Evolutionary conservation across 306 rosid species (phyloP).

Genomic region (Spatholobus suberectus): DNA sequence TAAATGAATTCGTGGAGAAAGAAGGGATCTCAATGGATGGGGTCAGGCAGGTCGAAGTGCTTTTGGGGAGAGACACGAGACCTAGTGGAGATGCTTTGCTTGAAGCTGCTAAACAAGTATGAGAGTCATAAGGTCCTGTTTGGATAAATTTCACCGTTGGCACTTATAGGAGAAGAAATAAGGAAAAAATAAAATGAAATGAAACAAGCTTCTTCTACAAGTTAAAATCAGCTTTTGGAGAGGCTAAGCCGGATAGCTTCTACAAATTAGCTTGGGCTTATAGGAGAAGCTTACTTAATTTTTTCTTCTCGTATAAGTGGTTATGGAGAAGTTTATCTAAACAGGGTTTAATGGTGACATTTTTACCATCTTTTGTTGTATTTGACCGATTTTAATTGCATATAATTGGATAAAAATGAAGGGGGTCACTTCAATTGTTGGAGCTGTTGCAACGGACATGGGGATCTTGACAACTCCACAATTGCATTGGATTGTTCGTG

Average conservation of each 20-base stretch:
- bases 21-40: constrained; percentile 64
- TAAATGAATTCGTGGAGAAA: constrained; percentile 66
- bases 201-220: too few relatives aligned
- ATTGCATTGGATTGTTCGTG: constrained; percentile 94
- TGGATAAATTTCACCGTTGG: too few relatives aligned
- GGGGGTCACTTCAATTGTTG: constrained; percentile 80
- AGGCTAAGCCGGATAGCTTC: too few relatives aligned
- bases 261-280: too few relatives aligned
- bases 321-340: too few relatives aligned
- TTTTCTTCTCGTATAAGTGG: too few relatives aligned
- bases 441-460: constrained; percentile 71
- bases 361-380: not conserved
- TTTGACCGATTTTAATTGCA: not conserved
- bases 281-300: too few relatives aligned
- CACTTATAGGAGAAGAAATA: too few relatives aligned
- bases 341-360: too few relatives aligned
- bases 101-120: constrained; percentile 83
- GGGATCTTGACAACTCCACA: constrained; percentile 91
- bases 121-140: too few relatives aligned
- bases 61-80: constrained; percentile 93
- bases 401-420: constrained; percentile 44
- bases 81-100: constrained; percentile 85
- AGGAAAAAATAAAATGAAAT: too few relatives aligned
- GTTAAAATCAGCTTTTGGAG: too few relatives aligned
- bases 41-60: constrained; percentile 53